A percentile compares a stretch with the other conserved stretches of the same genome.
Conservation (phyloP, 2,329 filamentous ascomycete species). For the Ophiostoma sp. region DNA sequence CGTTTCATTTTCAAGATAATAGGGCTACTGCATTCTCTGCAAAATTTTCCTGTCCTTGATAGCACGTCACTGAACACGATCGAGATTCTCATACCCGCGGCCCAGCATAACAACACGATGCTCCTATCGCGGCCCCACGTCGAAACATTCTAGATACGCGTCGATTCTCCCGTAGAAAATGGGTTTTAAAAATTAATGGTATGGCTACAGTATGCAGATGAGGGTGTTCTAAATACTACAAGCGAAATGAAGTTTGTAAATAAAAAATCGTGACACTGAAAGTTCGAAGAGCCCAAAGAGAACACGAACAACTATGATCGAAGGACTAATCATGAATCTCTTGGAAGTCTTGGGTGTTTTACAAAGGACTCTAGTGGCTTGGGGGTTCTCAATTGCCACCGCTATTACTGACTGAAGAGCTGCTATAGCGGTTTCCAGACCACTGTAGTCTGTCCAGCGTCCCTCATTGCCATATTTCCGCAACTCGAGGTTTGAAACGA, state of each 20-base stretch:
- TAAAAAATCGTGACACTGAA: not conserved
- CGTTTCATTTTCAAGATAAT: not conserved
- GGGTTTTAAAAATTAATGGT: not conserved
- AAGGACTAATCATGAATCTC: not conserved
- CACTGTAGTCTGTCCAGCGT: not conserved
- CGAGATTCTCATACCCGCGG: not conserved
- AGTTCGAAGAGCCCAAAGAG: no score
- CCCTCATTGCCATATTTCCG: not conserved
- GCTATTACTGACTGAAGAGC: not conserved
- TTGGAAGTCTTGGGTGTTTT: constrained; percentile 3
- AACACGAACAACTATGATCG: not conserved
- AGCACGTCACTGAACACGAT: not conserved
- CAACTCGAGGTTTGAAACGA: not conserved
- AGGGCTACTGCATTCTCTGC: not conserved
- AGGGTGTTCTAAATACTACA: not conserved
- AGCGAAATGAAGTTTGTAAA: not conserved
- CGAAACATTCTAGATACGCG: not conserved
- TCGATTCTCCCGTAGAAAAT: not conserved
- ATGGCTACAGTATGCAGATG: not conserved
- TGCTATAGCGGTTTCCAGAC: not conserved
- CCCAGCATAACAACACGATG: not conserved
- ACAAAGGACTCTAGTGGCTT: not conserved
- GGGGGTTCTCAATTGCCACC: not conserved
- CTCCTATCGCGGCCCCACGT: not conserved
- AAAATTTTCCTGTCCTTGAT: no score